These are phyloP conservation scores for Tricholoma hemisulphureum DNA, from an alignment of 768 basidiomycete genomes.

Conservation along the genomic window DNA sequence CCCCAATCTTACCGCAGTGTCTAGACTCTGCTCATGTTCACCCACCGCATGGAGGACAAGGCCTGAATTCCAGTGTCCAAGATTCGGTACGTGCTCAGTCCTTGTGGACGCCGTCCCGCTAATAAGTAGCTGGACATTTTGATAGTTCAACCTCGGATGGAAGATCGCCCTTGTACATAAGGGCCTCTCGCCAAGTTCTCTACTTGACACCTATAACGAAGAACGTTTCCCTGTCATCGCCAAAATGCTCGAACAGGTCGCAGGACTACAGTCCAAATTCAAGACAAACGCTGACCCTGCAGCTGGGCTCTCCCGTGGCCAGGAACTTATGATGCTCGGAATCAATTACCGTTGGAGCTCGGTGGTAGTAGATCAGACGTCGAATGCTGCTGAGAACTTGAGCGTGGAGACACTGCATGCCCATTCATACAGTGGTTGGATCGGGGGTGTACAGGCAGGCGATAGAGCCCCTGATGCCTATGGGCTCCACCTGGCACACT, in stretches of 20 bases:
- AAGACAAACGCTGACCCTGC: background rate
- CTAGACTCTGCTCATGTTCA: too few relatives aligned
- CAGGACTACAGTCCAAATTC: conserved; percentile 8
- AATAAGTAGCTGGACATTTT: background rate
- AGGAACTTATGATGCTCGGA: conserved; percentile 17
- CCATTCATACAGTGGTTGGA: conserved; percentile 9
- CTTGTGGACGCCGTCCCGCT: too few relatives aligned
- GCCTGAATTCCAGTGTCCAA: conserved; percentile 23
- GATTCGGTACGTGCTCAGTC: conserved; percentile 24
- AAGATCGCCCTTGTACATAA: conserved; percentile 24
- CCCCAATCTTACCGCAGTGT: too few relatives aligned
- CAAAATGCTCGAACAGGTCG: conserved; percentile 24
- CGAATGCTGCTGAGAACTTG: too few relatives aligned
- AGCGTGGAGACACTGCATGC: conserved; percentile 5
- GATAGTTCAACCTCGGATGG: conserved; percentile 24
- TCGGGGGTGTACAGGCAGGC: conserved; percentile 29
- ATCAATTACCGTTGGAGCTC: conserved; percentile 26
- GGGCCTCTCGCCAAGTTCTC: conserved; percentile 12
- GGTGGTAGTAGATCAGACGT: too few relatives aligned
- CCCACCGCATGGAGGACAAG: conserved; percentile 19
- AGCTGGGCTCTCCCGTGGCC: background rate
- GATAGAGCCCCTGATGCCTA: conserved; percentile 38
- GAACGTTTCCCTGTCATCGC: conserved; percentile 28
- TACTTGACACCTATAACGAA: conserved; percentile 22
- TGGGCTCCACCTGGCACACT: conserved; percentile 1